These are phyloP conservation scores for Acidiella bohemica DNA, from an alignment of 495 filamentous ascomycete species.

Conservation along the genomic window DNA sequence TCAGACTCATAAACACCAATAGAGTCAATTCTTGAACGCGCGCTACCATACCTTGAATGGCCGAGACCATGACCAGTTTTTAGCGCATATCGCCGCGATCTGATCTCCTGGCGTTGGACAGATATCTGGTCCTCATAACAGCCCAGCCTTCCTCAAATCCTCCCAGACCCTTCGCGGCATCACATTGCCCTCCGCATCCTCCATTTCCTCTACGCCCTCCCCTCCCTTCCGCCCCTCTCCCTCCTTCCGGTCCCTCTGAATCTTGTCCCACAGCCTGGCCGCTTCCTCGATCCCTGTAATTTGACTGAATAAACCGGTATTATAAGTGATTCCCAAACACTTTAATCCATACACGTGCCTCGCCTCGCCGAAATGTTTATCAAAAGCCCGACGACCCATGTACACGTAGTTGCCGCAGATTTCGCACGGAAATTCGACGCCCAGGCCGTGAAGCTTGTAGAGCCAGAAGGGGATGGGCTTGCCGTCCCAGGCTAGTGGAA, in stretches of 20 bases:
- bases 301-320: slow-evolving; percentile 83
- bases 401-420: slow-evolving; percentile 97
- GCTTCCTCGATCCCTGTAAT: slow-evolving; percentile 88
- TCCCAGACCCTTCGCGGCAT: slow-evolving; percentile 97
- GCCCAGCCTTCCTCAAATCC: slow-evolving; percentile 62
- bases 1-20: too few relatives aligned
- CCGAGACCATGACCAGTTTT: too few relatives aligned
- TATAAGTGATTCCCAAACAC: slow-evolving; percentile 72
- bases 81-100: too few relatives aligned
- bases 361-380: slow-evolving; percentile 95
- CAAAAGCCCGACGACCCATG: slow-evolving; percentile 87
- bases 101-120: neutral
- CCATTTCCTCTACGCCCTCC: slow-evolving; percentile 91
- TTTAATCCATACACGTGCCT: slow-evolving; percentile 85
- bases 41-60: too few relatives aligned
- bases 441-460: slow-evolving; percentile 90
- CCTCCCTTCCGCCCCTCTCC: slow-evolving; percentile 39
- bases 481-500: slow-evolving; percentile 92
- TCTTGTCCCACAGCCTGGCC: slow-evolving; percentile 78
- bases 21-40: too few relatives aligned
- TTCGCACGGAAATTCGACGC: slow-evolving; percentile 89
- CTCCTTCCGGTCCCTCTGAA: slow-evolving; percentile 69
- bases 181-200: slow-evolving; percentile 91
- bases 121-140: slow-evolving; percentile 33
- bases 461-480: slow-evolving; percentile 99